Evolutionary conservation across 371 early-diverging fungal species (phyloP).

Genomic region (Quaeritorhiza haematococci): DNA sequence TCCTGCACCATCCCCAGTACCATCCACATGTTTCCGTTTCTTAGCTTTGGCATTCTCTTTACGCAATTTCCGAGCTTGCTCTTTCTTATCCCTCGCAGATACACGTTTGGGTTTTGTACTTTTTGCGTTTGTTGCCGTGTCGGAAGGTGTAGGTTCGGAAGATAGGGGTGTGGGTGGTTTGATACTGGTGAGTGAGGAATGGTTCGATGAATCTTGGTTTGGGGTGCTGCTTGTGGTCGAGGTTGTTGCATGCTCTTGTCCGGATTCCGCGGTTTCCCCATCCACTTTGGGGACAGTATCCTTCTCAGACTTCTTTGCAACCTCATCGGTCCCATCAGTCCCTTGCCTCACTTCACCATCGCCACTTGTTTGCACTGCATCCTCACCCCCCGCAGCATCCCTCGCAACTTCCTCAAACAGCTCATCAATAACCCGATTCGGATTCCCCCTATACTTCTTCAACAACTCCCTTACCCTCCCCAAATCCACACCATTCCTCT

Average conservation of each 20-base stretch:
- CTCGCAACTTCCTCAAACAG: constrained; percentile 31
- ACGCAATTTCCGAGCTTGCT: background rate
- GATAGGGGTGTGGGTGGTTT: background rate
- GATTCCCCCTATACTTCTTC: constrained; percentile 40
- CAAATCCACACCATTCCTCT: no score
- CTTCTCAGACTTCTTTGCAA: no score
- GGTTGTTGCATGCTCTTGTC: no score
- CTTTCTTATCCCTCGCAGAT: background rate
- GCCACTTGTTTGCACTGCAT: background rate
- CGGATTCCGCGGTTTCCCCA: no score
- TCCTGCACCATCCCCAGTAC: no score
- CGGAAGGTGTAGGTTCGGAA: background rate
- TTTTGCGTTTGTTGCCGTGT: background rate
- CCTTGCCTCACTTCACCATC: no score
- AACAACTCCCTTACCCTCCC: constrained; percentile 48
- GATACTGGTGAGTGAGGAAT: background rate
- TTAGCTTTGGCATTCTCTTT: constrained; percentile 2
- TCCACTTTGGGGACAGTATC: no score
- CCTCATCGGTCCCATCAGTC: no score
- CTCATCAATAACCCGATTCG: constrained; percentile 51
- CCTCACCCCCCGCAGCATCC: background rate
- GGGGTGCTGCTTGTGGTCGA: no score
- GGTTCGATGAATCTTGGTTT: background rate
- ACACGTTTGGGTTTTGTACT: background rate
- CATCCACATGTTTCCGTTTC: no score